Percentiles rank a stretch among this genome's conserved stretches.
These are phyloP conservation scores for Geranium brycei DNA, from an alignment of 345 rosid genomes.

Conservation along the genomic window DNA sequence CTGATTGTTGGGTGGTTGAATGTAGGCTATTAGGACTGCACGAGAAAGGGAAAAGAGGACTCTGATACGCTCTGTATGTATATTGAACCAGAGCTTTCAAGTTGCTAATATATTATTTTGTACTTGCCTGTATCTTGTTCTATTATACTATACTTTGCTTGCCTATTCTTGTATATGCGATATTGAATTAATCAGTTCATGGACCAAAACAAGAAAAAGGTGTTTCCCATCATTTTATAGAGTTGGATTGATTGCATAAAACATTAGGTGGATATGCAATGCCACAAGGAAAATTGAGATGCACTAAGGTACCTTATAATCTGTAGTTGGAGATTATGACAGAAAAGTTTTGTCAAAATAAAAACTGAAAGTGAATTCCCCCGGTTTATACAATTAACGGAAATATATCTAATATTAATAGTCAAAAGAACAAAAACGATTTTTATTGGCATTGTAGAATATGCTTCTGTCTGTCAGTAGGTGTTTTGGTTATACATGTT, in stretches of 20 bases:
- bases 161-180: not conserved
- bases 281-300: not conserved
- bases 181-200: not conserved
- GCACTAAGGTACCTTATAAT: not conserved
- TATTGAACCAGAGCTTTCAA: not conserved
- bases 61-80: slow-evolving; percentile 67
- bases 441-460: not conserved
- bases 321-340: not conserved
- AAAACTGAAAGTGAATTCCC: too few relatives aligned
- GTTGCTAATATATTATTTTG: not conserved
- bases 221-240: too few relatives aligned
- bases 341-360: not conserved
- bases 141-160: not conserved
- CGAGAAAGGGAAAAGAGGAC: slow-evolving; percentile 85
- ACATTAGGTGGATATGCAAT: not conserved
- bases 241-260: not conserved
- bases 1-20: slow-evolving; percentile 1
- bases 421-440: not conserved
- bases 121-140: not conserved
- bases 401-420: too few relatives aligned
- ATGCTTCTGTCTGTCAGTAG: not conserved
- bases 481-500: not conserved
- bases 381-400: not conserved
- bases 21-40: slow-evolving; percentile 83
- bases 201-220: not conserved